phyloP scores from a whole-genome alignment of 371 early-diverging fungal species.

The Lichtheimia corymbifera region DNA sequence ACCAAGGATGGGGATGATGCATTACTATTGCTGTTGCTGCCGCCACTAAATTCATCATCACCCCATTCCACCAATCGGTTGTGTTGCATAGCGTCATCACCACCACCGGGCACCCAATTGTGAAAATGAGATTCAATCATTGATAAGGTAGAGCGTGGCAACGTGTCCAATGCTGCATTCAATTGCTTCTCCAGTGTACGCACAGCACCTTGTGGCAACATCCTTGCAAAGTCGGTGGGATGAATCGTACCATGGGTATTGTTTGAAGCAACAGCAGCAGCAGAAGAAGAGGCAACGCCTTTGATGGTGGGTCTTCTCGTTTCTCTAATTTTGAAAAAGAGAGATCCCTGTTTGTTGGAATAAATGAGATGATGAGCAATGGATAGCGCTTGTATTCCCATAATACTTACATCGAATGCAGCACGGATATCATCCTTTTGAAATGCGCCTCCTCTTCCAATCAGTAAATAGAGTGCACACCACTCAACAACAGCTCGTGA shows the following conservation, averaged over 20 bases:
- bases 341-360: constrained; percentile 12
- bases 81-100: neutral
- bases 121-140: constrained; percentile 2
- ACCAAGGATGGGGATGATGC: neutral
- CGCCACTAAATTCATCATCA: neutral
- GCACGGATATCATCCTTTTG: constrained; percentile 31
- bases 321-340: constrained; percentile 18
- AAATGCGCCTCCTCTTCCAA: constrained; percentile 31
- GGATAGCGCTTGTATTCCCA: neutral
- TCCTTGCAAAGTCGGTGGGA: too few relatives aligned
- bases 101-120: constrained; percentile 1
- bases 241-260: too few relatives aligned
- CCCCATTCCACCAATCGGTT: neutral
- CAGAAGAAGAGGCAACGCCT: neutral
- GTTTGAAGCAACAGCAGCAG: too few relatives aligned
- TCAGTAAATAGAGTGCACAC: constrained; percentile 34
- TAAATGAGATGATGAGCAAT: neutral
- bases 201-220: constrained; percentile 5
- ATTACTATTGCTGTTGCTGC: neutral
- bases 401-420: constrained; percentile 37
- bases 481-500: constrained; percentile 24
- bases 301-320: neutral
- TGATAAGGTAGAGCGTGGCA: constrained; percentile 9
- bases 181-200: constrained; percentile 12
- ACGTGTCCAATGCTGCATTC: constrained; percentile 1